Base-by-base conservation (phyloP, 2,329 filamentous ascomycete genomes). In the Fusarium xylarioides region DNA sequence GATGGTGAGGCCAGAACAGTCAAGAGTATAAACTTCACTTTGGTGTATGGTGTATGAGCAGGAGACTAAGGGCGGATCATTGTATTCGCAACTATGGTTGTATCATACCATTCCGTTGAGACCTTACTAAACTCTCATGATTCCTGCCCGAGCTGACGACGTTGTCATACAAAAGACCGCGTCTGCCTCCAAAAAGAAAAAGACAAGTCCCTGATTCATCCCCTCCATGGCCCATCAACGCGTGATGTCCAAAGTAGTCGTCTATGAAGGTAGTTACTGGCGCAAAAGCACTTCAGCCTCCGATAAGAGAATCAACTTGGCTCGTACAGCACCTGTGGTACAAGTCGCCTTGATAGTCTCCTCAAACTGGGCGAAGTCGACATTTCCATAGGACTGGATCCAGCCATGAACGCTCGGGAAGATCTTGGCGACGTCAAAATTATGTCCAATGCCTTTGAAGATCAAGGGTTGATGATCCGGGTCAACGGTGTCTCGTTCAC, bases 251-350 rank as follows among this genome's bases (percentile, higher is more conserved):
- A 11, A 34, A 52, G 2, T 50, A 23, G 15, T 14, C 11, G 28
- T 18, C 46, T 15, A 23, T 6, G 11, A 2, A 15, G 11, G 2
- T 21, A 7, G 11, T 21, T 26, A 52, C 30, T 52, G 16, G 16
- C 9, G 49, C 0, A 52, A 52, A 26, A 26, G 30, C 4, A 0
- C 9, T 4, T 23, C 0, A 52, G 2, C 32, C n/a, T 35, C 16
- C 2, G 46, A n/a, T 0, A 5, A 1, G 1, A n/a, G 16, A 35
- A 19, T 11, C 0, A 1, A 2, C 49, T 52, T 52, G 9, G 11
- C 47, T 2, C 19, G 0, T 8, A 52, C n/a, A 5, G 30, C 30
- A 23, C 30, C 47, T 0, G 16, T 34, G 5, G 8, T 19, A 34
- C 30, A 23, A 52, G 30, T 52, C 15, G 8, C 30, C 5, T 34